Evolutionary conservation across 345 rosid genomes (phyloP), one percentile per base, ranked within the genome.

Genomic region (Acer saccharum): DNA sequence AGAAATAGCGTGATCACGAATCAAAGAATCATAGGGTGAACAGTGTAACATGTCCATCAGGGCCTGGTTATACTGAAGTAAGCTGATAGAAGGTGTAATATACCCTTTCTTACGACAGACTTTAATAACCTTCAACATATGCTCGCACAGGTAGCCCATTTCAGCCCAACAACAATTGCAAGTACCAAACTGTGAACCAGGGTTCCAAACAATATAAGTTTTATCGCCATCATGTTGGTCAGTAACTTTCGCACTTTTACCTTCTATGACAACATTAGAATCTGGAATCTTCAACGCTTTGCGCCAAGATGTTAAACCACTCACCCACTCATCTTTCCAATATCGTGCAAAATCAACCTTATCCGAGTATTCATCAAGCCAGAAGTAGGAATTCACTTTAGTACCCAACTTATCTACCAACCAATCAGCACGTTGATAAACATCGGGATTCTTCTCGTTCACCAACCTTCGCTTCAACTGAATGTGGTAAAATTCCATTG

Each of bases 331-430:
- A 63, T 94, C 95, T 85, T 88, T 92, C 89, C 90, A 84, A 78
- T 92, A 96, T 79, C 97, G 85, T 18, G 92, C 78, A 85, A 91
- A 96, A 80, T 87, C 74, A 75, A 91, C 95, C 80, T 90, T 94
- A 73, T 82, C 99, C 0, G 97, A 85, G 83, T 90, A 94, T 69
- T 88, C 97, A 84, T 96, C 99, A 39, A 94, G 97, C 99, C 99
- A 92, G 82, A 94, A 91, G 85, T 94, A 92, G 43, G 98, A 88
- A 87, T 96, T 95, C 72, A 92, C 97, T 84, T 92, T 90, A 16
- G 94, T 96, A 64, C 88, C 97, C 89, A 96, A 82, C 90, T 91
- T 96, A 83, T 94, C 90, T 18, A 92, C 97, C 85, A 96, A 81
- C 99, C 98, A 96, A 89, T 96, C 99, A 79, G 91, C 83, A 62